Percentiles rank a stretch among this genome's conserved stretches.
Evolutionary conservation across 768 basidiomycete species (phyloP).

Genomic region (Pluteus cervinus): DNA sequence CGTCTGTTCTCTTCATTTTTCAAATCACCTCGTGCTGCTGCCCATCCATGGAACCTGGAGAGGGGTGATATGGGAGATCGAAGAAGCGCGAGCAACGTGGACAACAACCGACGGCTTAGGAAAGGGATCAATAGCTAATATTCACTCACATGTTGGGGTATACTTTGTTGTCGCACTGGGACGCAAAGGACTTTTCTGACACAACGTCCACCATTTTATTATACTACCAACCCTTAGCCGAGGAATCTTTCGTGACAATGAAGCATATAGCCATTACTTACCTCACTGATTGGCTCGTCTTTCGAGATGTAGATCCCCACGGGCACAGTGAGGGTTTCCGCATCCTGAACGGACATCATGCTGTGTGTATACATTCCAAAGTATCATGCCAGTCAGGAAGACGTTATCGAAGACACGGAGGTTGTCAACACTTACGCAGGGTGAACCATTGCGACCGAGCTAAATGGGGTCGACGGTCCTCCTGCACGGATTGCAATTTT

Average conservation of each 20-base stretch:
- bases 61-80: no score
- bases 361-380: no score
- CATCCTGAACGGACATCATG: conserved; percentile 48
- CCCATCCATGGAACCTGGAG: conserved; percentile 55
- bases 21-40: conserved; percentile 56
- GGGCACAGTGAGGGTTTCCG: conserved; percentile 43
- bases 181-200: conserved; percentile 42
- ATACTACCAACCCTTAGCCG: no score
- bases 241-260: no score
- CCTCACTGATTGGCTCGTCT: conserved; percentile 53
- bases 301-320: conserved; percentile 50
- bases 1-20: conserved; percentile 50
- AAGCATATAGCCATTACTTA: conserved; percentile 21
- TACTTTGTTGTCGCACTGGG: conserved; percentile 42
- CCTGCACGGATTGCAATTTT: conserved; percentile 42
- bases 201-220: conserved; percentile 44
- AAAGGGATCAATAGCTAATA: conserved; percentile 4
- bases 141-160: conserved; percentile 43
- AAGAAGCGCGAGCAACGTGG: background rate
- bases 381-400: background rate
- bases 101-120: conserved; percentile 2
- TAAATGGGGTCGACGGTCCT: conserved; percentile 34
- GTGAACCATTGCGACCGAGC: conserved; percentile 45
- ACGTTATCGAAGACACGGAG: background rate
- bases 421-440: conserved; percentile 41